phyloP scores from a whole-genome alignment of 306 rosid species.

The Cucurbita maxima region DNA sequence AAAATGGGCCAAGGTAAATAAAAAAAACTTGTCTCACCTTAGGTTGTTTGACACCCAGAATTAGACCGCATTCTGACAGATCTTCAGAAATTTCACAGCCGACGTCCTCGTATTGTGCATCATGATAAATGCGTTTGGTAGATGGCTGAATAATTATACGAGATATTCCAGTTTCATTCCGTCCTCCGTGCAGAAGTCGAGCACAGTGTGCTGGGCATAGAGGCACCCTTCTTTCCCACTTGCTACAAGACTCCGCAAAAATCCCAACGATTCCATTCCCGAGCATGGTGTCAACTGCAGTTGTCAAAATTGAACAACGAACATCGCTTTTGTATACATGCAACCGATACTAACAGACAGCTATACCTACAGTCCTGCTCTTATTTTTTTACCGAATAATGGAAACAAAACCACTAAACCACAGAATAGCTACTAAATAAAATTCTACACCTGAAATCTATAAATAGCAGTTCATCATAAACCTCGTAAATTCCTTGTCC shows the following conservation, averaged over 20 bases:
- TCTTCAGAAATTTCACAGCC: slow-evolving; percentile 83
- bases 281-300: slow-evolving; percentile 29
- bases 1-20: not conserved
- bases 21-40: slow-evolving; percentile 25
- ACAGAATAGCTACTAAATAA: not conserved
- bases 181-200: slow-evolving; percentile 46
- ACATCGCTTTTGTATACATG: not conserved
- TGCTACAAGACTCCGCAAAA: slow-evolving; percentile 55
- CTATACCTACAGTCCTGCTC: not conserved
- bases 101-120: slow-evolving; percentile 64
- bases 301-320: not conserved
- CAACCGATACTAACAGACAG: not conserved
- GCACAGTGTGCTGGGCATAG: slow-evolving; percentile 88
- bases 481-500: not conserved
- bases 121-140: slow-evolving; percentile 66
- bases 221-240: slow-evolving; percentile 95
- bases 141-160: slow-evolving; percentile 78
- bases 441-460: not conserved
- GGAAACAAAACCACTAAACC: not conserved
- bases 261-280: slow-evolving; percentile 91
- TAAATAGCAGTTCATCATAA: not conserved
- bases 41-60: slow-evolving; percentile 83
- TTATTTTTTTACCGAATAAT: not conserved
- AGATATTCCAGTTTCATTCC: slow-evolving; percentile 35
- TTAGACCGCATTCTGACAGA: slow-evolving; percentile 71